Evolutionary conservation across 2,329 filamentous ascomycete species (phyloP).

Genomic region (Cordyceps javanica): DNA sequence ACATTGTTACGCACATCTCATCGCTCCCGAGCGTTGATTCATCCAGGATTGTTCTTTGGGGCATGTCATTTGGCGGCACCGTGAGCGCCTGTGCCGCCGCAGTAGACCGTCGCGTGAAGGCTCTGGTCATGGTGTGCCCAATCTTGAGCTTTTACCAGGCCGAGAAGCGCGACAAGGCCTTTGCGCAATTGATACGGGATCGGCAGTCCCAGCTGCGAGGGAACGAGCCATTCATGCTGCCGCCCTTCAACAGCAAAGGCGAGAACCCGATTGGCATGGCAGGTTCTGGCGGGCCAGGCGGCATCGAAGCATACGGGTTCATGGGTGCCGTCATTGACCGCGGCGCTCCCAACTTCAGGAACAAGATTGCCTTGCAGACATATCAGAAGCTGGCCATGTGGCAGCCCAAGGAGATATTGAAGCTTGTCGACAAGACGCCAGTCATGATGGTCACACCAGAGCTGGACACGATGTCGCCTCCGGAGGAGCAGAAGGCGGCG

Average conservation of each 20-base stretch:
- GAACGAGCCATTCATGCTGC: slow-evolving; percentile 31
- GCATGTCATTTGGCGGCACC: slow-evolving; percentile 24
- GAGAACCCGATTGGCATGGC: slow-evolving; percentile 31
- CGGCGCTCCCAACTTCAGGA: slow-evolving; percentile 18
- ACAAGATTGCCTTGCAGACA: slow-evolving; percentile 22
- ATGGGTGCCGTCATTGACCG: slow-evolving; percentile 16
- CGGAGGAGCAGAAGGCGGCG: slow-evolving; percentile 23
- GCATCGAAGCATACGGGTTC: slow-evolving; percentile 18
- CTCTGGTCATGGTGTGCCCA: neutral
- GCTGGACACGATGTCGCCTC: slow-evolving; percentile 22
- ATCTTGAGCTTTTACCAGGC: slow-evolving; percentile 1
- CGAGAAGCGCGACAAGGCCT: slow-evolving; percentile 19
- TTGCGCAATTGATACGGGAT: slow-evolving; percentile 28
- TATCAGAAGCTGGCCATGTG: slow-evolving; percentile 22
- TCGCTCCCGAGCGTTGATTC: slow-evolving; percentile 31
- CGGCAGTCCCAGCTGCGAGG: slow-evolving; percentile 32
- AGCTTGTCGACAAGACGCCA: slow-evolving; percentile 17
- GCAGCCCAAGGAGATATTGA: slow-evolving; percentile 17
- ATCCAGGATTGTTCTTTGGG: slow-evolving; percentile 23
- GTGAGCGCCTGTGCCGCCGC: slow-evolving; percentile 22
- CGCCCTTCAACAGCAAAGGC: slow-evolving; percentile 29
- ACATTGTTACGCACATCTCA: slow-evolving; percentile 38
- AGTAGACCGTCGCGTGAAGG: slow-evolving; percentile 18
- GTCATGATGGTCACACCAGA: slow-evolving; percentile 24
- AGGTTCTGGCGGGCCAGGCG: slow-evolving; percentile 5